phyloP scores from a whole-genome alignment of 2,329 filamentous ascomycete genomes.

The Penicillium fuscoglaucum region DNA sequence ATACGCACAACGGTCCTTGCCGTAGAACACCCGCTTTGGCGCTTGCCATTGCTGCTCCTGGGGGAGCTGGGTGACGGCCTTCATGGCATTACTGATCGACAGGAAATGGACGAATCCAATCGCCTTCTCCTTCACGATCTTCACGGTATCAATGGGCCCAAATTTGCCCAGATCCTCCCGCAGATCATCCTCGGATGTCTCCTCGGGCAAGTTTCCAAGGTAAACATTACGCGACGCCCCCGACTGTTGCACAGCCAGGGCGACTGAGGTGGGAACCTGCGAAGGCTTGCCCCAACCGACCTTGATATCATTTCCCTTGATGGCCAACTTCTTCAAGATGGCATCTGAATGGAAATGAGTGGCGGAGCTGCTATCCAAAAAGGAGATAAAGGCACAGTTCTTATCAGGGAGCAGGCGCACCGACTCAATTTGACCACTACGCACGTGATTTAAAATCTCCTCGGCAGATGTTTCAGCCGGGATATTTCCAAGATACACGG shows the following conservation, averaged over 20 bases:
- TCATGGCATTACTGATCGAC: slow-evolving; percentile 97
- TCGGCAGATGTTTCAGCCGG: slow-evolving; percentile 96
- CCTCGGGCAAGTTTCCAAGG: slow-evolving; percentile 87
- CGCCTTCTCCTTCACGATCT: slow-evolving; percentile 95
- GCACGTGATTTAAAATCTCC: slow-evolving; percentile 92
- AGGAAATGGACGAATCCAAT: slow-evolving; percentile 98
- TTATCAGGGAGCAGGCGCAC: slow-evolving; percentile 95
- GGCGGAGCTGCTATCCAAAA: slow-evolving; percentile 94
- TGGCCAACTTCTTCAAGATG: slow-evolving; percentile 98
- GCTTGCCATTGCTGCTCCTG: slow-evolving; percentile 97
- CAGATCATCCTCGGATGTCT: slow-evolving; percentile 85
- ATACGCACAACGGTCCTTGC: slow-evolving; percentile 97
- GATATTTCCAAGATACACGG: slow-evolving; percentile 96
- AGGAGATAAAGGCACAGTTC: slow-evolving; percentile 99
- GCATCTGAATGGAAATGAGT: slow-evolving; percentile 99
- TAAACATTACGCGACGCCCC: slow-evolving; percentile 97
- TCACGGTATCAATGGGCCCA: slow-evolving; percentile 93
- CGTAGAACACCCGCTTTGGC: slow-evolving; percentile 94
- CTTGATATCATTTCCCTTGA: slow-evolving; percentile 99
- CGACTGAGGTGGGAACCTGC: slow-evolving; percentile 94
- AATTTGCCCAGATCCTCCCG: slow-evolving; percentile 96
- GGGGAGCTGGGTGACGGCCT: slow-evolving; percentile 92
- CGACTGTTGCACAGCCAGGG: slow-evolving; percentile 95
- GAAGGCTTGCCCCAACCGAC: slow-evolving; percentile 99
- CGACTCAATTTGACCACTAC: slow-evolving; percentile 98